Percentiles rank a stretch among this genome's conserved stretches.
Conservation (phyloP, 495 filamentous ascomycete species). For the Tuber magnatum region DNA sequence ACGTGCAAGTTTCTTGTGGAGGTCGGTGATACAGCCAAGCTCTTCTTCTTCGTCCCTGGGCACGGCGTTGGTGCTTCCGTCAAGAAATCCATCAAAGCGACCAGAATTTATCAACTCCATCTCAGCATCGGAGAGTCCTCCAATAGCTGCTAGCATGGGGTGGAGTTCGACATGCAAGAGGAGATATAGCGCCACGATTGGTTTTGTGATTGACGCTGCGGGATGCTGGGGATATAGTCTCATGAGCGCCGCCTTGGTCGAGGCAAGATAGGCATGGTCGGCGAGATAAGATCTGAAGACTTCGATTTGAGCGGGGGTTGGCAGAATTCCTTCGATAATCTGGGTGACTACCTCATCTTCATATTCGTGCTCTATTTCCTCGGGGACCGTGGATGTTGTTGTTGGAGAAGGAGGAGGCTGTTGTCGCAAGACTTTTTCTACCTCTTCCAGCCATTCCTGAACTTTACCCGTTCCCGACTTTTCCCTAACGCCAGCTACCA, state of each 20-base stretch:
- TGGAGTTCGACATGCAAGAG: conserved; percentile 75
- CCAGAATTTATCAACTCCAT: conserved; percentile 96
- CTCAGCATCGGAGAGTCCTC: conserved; percentile 75
- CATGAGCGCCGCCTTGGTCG: conserved; percentile 28
- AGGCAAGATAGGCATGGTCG: conserved; percentile 21
- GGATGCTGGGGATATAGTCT: conserved; percentile 38
- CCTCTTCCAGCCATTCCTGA: conserved; percentile 40
- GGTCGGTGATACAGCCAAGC: conserved; percentile 76
- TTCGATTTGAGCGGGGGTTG: conserved; percentile 29
- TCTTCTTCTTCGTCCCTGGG: conserved; percentile 91
- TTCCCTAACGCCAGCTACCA: conserved; percentile 35
- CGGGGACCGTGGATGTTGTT: conserved; percentile 9
- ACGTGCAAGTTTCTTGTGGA: conserved; percentile 86
- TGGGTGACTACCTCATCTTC: conserved; percentile 39
- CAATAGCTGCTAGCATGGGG: conserved; percentile 76
- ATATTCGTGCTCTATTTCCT: conserved; percentile 33
- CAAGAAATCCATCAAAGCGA: conserved; percentile 90
- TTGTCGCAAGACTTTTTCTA: conserved; percentile 37
- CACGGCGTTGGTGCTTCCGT: conserved; percentile 51
- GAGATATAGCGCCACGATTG: conserved; percentile 68
- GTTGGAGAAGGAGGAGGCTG: conserved; percentile 30
- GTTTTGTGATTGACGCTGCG: conserved; percentile 32
- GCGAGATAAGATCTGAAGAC: conserved; percentile 32
- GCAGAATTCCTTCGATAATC: conserved; percentile 39
- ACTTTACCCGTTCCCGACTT: conserved; percentile 36